phyloP scores from a whole-genome alignment of 768 basidiomycete genomes.

The Dioszegia aurantiaca region DNA sequence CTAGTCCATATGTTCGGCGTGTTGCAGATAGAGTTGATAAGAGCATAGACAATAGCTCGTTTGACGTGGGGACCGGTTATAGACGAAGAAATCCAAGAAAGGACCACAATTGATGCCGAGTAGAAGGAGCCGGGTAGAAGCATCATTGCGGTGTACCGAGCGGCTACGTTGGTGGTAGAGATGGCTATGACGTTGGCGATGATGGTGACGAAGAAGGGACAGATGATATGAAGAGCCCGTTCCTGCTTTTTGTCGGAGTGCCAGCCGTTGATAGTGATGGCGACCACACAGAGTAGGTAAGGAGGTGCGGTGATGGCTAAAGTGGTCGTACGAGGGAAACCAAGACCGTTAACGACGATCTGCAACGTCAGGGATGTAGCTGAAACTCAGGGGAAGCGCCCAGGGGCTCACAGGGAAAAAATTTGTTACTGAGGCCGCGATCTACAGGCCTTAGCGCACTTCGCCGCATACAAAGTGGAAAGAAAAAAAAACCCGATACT shows the following conservation, averaged over 20 bases:
- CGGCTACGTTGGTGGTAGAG: conserved; percentile 36
- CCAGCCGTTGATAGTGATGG: conserved; percentile 44
- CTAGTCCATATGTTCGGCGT: not conserved
- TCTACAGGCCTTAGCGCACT: too few relatives aligned
- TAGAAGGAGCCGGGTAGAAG: conserved; percentile 46
- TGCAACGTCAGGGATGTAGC: not conserved
- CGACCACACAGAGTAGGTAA: conserved; percentile 44
- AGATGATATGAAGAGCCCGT: conserved; percentile 38
- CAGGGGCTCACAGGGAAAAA: conserved; percentile 38
- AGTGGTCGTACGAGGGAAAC: conserved; percentile 40
- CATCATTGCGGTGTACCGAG: conserved; percentile 49
- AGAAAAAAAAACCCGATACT: not conserved
- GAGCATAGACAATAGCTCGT: conserved; percentile 43
- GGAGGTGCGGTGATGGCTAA: conserved; percentile 46
- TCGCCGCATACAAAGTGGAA: not conserved
- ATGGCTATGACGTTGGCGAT: conserved; percentile 48
- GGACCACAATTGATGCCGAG: conserved; percentile 40
- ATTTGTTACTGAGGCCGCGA: conserved; percentile 45
- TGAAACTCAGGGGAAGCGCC: too few relatives aligned
- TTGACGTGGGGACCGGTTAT: conserved; percentile 45
- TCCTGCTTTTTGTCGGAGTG: conserved; percentile 43
- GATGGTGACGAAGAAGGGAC: conserved; percentile 40
- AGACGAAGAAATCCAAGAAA: conserved; percentile 46
- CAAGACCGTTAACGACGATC: conserved; percentile 29
- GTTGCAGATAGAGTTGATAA: conserved; percentile 45